Evolutionary conservation across 352 stramenopile genomes (phyloP).

Genomic region (Globisporangium spiculum): DNA sequence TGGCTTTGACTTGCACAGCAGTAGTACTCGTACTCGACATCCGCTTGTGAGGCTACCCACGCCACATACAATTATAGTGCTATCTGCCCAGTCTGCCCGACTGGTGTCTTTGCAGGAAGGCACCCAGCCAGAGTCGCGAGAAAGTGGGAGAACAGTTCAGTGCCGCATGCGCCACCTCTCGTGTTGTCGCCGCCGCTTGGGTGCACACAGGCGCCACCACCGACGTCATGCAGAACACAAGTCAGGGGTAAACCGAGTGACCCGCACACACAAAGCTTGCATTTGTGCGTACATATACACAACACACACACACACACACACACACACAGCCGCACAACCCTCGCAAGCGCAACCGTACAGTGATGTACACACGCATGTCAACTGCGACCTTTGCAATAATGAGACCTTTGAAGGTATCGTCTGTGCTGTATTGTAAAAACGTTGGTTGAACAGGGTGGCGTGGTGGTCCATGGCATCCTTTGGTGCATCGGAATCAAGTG

Average conservation of each 20-base stretch:
- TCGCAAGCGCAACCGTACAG: background rate
- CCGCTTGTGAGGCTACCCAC: background rate
- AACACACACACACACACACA: background rate
- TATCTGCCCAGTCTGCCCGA: background rate
- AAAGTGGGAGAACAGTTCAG: background rate
- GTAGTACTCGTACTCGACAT: background rate
- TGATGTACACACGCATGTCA: background rate
- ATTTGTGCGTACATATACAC: no score
- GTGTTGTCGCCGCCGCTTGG: background rate
- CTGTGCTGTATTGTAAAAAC: no score
- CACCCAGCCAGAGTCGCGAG: background rate
- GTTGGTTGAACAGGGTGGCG: background rate
- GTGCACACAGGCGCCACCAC: background rate
- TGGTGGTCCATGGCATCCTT: background rate
- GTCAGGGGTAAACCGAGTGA: no score
- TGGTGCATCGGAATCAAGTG: background rate
- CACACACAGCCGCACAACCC: background rate
- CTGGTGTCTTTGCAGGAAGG: background rate
- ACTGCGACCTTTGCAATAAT: background rate
- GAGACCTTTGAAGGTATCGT: background rate
- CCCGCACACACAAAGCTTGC: background rate
- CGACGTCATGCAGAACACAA: conserved; percentile 1
- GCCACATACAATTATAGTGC: no score
- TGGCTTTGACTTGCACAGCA: no score
- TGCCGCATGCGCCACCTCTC: conserved; percentile 1